Base-by-base conservation (phyloP, 805 yeast genomes). In the Wickerhamiella qilinensis region DNA sequence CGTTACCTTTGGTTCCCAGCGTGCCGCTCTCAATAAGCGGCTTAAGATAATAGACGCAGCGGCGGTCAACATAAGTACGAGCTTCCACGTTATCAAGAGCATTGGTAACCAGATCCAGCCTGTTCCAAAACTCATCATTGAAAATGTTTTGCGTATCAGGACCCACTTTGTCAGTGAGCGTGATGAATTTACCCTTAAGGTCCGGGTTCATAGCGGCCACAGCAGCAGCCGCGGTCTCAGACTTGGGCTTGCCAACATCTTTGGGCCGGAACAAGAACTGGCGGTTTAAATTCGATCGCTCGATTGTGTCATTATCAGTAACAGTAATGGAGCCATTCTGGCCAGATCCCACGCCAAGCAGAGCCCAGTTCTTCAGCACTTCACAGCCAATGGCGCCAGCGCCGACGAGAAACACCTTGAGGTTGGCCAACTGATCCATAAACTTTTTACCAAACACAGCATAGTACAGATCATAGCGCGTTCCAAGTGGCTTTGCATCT, bases 331-430 rank as follows among this genome's bases (percentile, higher is more conserved):
- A 70, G 51, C 98, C 98, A 3, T 79, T 59, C 30, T 86, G 83
- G 31, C 97, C 97, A 19, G 93, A 69, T 27, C 94, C 97, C 38
- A 91, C 64, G 33, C 98, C 98, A 73, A 86, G 69, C 71, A 91
- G 70, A 4, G 98, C 95, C 97, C 97, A 91, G 55, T 84, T 86
- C 62, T 91, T 91, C 53, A 91, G 68, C 86, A 91, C 88, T 63
- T 91, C 98, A 65, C 98, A 91, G 30, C 98, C 98, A 65, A 91
- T 91, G 16, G 98, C 98, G 56, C 98, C 98, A 1, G 96, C 85
- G 33, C 98, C 98, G 30, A 91, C 98, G 47, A 91, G 65, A 59
- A 91, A 88, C 3, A 86, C 84, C 32, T 74, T 78, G 45, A 80
- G 63, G 58, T 86, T 83, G 29, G 82, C 73, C 41, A 91, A 62